Conservation (phyloP, 352 stramenopile genomes). For the Phytophthora meadii region DNA sequence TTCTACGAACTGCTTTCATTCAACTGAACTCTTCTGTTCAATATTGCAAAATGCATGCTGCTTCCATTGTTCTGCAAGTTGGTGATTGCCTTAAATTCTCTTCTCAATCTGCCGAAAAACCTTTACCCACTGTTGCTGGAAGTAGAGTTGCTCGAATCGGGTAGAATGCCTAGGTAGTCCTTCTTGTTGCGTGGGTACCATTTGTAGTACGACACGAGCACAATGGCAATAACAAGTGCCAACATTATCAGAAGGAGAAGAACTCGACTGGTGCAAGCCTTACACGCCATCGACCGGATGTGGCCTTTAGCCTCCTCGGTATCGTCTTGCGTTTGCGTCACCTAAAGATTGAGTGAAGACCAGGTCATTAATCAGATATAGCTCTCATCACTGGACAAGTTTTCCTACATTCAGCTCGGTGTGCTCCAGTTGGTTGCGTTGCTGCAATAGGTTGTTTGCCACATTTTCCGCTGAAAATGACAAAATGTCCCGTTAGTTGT, state of each 20-base stretch:
- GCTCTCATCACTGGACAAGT: slow-evolving; percentile 6
- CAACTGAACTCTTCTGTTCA: not conserved
- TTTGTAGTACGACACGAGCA: slow-evolving; percentile 76
- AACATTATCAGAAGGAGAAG: slow-evolving; percentile 69
- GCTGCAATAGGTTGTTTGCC: slow-evolving; percentile 70
- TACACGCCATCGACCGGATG: slow-evolving; percentile 60
- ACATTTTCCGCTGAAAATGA: slow-evolving; percentile 59
- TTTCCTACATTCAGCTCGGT: slow-evolving; percentile 56
- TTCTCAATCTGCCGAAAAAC: not conserved
- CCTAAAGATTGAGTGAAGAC: slow-evolving; percentile 28
- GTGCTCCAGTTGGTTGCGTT: slow-evolving; percentile 76
- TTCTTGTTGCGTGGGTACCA: slow-evolving; percentile 81
- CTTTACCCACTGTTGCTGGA: slow-evolving; percentile 20
- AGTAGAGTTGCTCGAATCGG: slow-evolving; percentile 29
- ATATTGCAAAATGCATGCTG: not conserved
- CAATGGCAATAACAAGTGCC: slow-evolving; percentile 58
- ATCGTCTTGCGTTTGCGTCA: slow-evolving; percentile 71
- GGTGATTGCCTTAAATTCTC: slow-evolving; percentile 8
- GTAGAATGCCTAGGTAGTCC: slow-evolving; percentile 67
- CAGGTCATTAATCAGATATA: not conserved
- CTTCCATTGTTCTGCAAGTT: slow-evolving; percentile 9
- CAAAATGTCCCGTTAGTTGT: not conserved
- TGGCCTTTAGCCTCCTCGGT: slow-evolving; percentile 65
- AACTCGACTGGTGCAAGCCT: slow-evolving; percentile 72
- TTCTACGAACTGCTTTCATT: slow-evolving; percentile 24